These are phyloP conservation scores for Endothia cerciana DNA, from an alignment of 2,329 filamentous ascomycete species.

Conservation along the genomic window DNA sequence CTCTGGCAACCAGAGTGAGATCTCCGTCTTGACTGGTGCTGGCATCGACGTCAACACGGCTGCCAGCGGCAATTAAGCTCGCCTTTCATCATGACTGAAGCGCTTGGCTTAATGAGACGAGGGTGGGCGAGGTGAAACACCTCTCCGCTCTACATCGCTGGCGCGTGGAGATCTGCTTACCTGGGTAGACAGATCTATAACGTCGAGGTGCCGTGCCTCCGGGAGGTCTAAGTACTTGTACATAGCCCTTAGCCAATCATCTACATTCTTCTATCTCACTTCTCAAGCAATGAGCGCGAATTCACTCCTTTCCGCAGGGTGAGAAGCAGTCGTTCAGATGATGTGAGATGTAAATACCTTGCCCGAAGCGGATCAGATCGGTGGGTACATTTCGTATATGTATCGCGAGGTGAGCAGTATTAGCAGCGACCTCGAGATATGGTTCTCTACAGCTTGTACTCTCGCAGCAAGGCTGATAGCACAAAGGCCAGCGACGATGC, in stretches of 20 bases:
- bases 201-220: not conserved
- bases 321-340: not conserved
- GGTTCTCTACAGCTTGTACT: constrained; percentile 32
- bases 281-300: not conserved
- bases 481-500: constrained; percentile 35
- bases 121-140: too few species aligned
- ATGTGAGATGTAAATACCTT: not conserved
- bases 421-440: not conserved
- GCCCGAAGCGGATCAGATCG: not conserved
- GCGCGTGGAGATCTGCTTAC: not conserved
- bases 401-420: not conserved
- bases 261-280: not conserved
- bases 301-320: not conserved
- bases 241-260: not conserved
- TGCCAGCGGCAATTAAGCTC: not conserved
- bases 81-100: not conserved
- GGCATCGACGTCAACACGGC: constrained; percentile 17
- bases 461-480: constrained; percentile 35
- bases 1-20: constrained; percentile 17
- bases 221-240: not conserved
- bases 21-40: constrained; percentile 16
- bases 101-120: not conserved
- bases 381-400: not conserved
- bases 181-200: not conserved
- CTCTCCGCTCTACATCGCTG: not conserved